Evolutionary conservation across 805 yeast species (phyloP).

Genomic region (Suhomyces faveliae): DNA sequence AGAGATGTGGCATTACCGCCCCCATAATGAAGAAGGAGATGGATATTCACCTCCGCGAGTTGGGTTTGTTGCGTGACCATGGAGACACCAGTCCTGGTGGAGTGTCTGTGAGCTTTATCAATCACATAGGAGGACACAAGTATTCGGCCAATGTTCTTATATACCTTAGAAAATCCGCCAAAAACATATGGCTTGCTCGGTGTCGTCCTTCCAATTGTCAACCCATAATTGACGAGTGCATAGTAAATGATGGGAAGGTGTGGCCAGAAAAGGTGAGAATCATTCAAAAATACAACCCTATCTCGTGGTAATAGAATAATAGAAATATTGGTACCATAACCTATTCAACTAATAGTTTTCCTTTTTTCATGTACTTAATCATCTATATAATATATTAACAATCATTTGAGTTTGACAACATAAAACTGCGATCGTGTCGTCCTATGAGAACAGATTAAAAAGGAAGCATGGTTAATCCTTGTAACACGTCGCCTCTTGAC

Average conservation of each 20-base stretch:
- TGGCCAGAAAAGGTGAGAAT: conserved; percentile 69
- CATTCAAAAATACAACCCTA: conserved; percentile 50
- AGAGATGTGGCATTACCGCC: conserved; percentile 91
- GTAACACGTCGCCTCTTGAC: too few species aligned
- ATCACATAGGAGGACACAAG: conserved; percentile 96
- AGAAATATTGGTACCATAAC: too few species aligned
- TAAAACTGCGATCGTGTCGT: too few species aligned
- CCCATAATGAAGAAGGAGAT: conserved; percentile 82
- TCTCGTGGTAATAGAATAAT: conserved; percentile 45
- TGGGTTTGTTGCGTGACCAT: conserved; percentile 69
- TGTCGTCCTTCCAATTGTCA: conserved; percentile 74
- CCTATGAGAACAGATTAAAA: too few species aligned
- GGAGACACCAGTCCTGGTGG: conserved; percentile 79
- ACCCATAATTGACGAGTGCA: conserved; percentile 73
- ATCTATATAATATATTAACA: too few species aligned
- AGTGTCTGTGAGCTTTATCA: conserved; percentile 64
- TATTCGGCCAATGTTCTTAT: conserved; percentile 86
- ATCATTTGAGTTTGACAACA: too few species aligned
- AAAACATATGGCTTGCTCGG: conserved; percentile 85
- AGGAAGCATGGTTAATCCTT: too few species aligned
- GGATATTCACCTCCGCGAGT: conserved; percentile 67
- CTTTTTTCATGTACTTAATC: too few species aligned
- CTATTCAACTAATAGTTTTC: too few species aligned
- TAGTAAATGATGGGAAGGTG: conserved; percentile 65
- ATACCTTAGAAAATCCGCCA: conserved; percentile 62